Base-by-base conservation (phyloP, 768 basidiomycete species). In the Boletellus ananiceps region DNA sequence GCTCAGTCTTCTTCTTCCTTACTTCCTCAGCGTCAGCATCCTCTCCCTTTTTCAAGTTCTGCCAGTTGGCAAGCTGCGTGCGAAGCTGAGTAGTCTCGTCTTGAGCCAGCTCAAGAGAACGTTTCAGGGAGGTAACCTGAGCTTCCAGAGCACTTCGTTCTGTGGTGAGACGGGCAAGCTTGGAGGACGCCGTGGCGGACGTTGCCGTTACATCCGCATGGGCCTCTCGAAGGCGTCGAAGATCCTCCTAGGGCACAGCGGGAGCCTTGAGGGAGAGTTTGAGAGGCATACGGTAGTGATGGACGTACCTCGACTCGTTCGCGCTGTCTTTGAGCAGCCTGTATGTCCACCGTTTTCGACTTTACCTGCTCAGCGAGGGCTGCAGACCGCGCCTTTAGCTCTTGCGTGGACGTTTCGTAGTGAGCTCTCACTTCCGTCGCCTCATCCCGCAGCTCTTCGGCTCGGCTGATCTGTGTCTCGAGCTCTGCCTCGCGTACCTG, bases 61-160 rank as follows among this genome's bases (percentile, higher is more conserved):
- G 75, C 85, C 84, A 88, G 58, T 83, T 80, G 36, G 78, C 77
- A 8, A 89, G 68, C 56, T 90, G 87, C 14, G 76, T 75, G 43
- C 77, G 74, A 33, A 88, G 69, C 36, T 84, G 77, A 5, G 67
- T 66, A 41, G 76, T 77, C 9, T 74, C 73, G 6, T 80, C 77
- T 51, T 80, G 77, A 19, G 80, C 72, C 35, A 86, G 84, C 36
- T 79, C 76, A 46, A 82, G 77, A 31, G 71, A 61, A 39, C 74
- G 75, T 50, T 83, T 75, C 33, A 87, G 72, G 27, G 84, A 82
- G 0, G 71, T 67, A 35, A 75, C 71, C 42, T 74, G 73, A 18
- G 77, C 70, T 39, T 78, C 72, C 16, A 80, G 70, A 32, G 77
- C 76, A 23, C 88, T 82, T 33, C 81, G 69, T 51, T 83, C 80